A percentile compares a stretch with the other conserved stretches of the same genome.
Evolutionary conservation across 768 basidiomycete species (phyloP).

Genomic region (Boletus rex-veris): DNA sequence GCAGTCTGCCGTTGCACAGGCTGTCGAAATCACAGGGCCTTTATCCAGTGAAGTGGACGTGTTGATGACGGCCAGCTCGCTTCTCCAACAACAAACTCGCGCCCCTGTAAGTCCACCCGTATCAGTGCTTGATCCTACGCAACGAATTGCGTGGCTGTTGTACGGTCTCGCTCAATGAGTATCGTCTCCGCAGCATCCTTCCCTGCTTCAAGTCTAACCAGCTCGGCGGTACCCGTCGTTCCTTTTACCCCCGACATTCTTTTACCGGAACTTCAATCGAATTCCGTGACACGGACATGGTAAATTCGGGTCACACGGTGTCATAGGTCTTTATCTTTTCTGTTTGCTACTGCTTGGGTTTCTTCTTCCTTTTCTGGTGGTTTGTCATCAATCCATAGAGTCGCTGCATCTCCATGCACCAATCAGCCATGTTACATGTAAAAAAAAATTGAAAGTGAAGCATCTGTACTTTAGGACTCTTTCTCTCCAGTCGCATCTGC

Average conservation of each 20-base stretch:
- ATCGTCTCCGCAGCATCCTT: slow-evolving; percentile 26
- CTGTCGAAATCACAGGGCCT: slow-evolving; percentile 72
- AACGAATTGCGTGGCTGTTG: slow-evolving; percentile 26
- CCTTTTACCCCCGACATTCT: slow-evolving; percentile 25
- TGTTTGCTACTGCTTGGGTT: slow-evolving; percentile 23
- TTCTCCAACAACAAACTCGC: slow-evolving; percentile 45
- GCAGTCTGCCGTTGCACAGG: slow-evolving; percentile 77
- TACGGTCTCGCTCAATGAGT: slow-evolving; percentile 37
- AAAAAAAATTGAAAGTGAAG: slow-evolving; percentile 26
- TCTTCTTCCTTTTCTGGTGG: slow-evolving; percentile 16
- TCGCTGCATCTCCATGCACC: slow-evolving; percentile 14
- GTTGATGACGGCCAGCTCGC: slow-evolving; percentile 62
- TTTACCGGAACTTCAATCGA: slow-evolving; percentile 25
- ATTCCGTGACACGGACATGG: slow-evolving; percentile 15
- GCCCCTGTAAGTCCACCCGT: slow-evolving; percentile 26
- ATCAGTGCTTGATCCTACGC: slow-evolving; percentile 25
- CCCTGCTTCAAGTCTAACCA: slow-evolving; percentile 17
- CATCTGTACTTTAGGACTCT: slow-evolving; percentile 33
- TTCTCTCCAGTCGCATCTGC: slow-evolving; percentile 24
- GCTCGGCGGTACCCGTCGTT: slow-evolving; percentile 17
- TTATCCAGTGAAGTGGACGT: slow-evolving; percentile 78
- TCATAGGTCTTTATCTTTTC: slow-evolving; percentile 23
- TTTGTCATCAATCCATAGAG: slow-evolving; percentile 32
- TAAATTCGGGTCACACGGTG: slow-evolving; percentile 14
- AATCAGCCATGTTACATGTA: slow-evolving; percentile 20